Evolutionary conservation across 139 green algal genomes (phyloP).

Genomic region (Chlamydomonas applanata): DNA sequence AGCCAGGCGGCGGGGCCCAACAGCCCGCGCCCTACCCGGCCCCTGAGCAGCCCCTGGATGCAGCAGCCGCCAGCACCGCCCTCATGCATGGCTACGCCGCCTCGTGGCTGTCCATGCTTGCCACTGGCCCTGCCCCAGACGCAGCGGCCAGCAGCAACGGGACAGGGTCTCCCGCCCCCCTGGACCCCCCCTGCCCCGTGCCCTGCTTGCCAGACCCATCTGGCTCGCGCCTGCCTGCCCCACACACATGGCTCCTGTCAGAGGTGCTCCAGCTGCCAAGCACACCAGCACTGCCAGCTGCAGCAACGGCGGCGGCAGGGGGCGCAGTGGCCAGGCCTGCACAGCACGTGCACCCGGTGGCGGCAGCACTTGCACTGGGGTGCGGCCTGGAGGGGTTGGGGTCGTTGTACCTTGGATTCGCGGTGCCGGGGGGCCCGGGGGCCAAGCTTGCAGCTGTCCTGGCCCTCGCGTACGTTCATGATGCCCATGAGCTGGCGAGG

Average conservation of each 20-base stretch:
- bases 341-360: conserved; percentile 22
- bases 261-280: conserved; percentile 18
- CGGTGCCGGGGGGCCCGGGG: neutral
- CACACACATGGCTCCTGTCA: conserved; percentile 11
- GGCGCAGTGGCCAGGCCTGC: too few species aligned
- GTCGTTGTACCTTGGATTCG: neutral
- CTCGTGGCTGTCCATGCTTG: conserved; percentile 34
- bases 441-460: conserved; percentile 11
- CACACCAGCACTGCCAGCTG: neutral
- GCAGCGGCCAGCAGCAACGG: too few species aligned
- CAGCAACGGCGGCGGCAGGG: conserved; percentile 5
- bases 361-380: conserved; percentile 34
- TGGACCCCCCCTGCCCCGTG: neutral
- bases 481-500: too few species aligned
- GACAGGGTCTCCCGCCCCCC: too few species aligned
- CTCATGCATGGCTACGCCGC: conserved; percentile 35
- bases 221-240: conserved; percentile 31
- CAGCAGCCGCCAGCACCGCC: conserved; percentile 1
- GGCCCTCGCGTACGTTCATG: conserved; percentile 13
- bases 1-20: neutral
- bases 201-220: neutral
- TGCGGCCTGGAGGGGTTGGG: conserved; percentile 27
- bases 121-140: neutral
- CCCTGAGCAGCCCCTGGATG: conserved; percentile 2
- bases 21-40: conserved; percentile 7